Evolutionary conservation across 169 alveolate genomes (phyloP).

Genomic region (Plasmodium chabaudi): DNA sequence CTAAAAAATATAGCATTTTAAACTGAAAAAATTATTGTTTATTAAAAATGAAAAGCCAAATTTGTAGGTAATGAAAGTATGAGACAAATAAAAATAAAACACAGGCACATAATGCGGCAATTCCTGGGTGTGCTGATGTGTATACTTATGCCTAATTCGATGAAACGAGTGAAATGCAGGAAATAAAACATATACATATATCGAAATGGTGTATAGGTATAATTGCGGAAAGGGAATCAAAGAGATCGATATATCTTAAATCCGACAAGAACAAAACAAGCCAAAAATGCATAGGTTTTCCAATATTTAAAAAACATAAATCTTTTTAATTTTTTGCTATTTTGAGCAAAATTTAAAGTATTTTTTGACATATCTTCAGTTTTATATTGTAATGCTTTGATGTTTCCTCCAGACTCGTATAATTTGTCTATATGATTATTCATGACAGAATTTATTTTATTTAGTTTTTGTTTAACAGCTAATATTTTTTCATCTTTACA

Average conservation of each 20-base stretch:
- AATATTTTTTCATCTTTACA: conserved; percentile 66
- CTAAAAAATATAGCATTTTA: no score
- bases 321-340: conserved; percentile 69
- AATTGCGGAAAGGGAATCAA: neutral
- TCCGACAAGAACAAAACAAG: conserved; percentile 51
- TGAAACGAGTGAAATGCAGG: no score
- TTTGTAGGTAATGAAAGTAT: no score
- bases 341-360: conserved; percentile 68
- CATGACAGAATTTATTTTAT: conserved; percentile 69
- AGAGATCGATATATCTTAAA: conserved; percentile 68
- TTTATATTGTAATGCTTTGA: conserved; percentile 64
- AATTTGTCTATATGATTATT: conserved; percentile 68
- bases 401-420: conserved; percentile 61
- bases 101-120: no score
- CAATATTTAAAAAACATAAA: conserved; percentile 55
- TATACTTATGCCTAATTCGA: no score
- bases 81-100: no score
- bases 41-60: no score
- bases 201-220: neutral
- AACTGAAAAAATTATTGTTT: no score
- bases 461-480: conserved; percentile 69
- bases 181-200: no score
- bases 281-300: conserved; percentile 50
- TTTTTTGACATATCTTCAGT: conserved; percentile 73
- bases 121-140: no score